Base-by-base conservation (phyloP, 2,329 filamentous ascomycete genomes). In the Calcarisporium arbuscula region DNA sequence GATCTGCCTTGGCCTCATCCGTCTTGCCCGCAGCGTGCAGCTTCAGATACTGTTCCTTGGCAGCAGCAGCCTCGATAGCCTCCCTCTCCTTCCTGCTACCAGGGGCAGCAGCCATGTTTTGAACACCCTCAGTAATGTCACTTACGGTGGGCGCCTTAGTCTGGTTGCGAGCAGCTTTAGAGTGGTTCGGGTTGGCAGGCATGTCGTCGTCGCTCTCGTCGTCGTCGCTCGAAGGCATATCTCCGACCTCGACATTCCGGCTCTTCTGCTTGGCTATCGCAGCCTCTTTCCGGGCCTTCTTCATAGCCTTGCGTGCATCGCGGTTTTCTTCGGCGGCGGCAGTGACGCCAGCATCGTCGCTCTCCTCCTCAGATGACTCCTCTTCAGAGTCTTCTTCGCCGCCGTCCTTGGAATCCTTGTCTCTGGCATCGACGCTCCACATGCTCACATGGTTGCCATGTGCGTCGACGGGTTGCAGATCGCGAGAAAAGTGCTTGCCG, bases 21-120 rank as follows among this genome's bases (percentile, higher is more conserved):
- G 92, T 96, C 78, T 96, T 96, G 52, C 90, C 90, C 54, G 88
- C 84, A 38, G 88, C 85, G 53, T 95, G 90, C 50, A 95, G 61
- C 65, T 94, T 94, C 69, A 87, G 77, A 56, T 95, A 95, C 47
- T 80, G 75, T 68, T 95, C 89, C 60, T 88, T 89, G 19, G 86
- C 87, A 57, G 90, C 84, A 43, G 83, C 81, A 2, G 89, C 89
- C 64, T 95, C 84, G 21, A 92, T 54, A 3, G 89, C 85, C 67
- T 96, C 74, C 50, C 74, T 58, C 64, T 80, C 70, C 58, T 74
- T 63, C 35, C 72, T 60, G 53, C 61, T 75, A 41, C 50, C 53
- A 19, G 58, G 54, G n/a, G n/a, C n/a, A 27, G 72, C 57, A 35
- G 57, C 58, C 46, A 79, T 45, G 39, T 77, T 74, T 55, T 74